Evolutionary conservation across 2,329 filamentous ascomycete genomes (phyloP).

Genomic region (Pseudogymnoascus sp.): DNA sequence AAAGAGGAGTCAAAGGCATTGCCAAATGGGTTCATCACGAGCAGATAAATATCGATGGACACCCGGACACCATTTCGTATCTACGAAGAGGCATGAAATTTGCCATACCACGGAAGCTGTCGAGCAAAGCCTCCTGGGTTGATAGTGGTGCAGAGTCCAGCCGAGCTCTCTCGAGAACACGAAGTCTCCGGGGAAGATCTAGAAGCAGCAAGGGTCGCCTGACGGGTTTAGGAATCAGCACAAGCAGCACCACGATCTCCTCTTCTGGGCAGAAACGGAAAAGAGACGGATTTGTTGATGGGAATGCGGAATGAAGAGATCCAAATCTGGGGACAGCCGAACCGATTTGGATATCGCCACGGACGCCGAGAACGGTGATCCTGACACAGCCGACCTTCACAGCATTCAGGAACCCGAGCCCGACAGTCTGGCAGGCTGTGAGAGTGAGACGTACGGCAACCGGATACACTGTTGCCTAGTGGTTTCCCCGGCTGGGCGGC

Average conservation of each 20-base stretch:
- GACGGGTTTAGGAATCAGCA: conserved; percentile 1
- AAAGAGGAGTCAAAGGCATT: conserved; percentile 22
- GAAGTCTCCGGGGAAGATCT: conserved; percentile 7
- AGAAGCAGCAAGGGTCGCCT: conserved; percentile 1
- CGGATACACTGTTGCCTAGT: conserved; percentile 27
- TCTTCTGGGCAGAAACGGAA: conserved; percentile 15
- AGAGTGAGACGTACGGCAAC: conserved; percentile 25
- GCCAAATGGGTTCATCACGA: conserved; percentile 24
- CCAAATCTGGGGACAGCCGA: conserved; percentile 16
- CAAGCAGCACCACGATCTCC: conserved; percentile 9
- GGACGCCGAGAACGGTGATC: not conserved
- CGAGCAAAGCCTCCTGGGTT: conserved; percentile 20
- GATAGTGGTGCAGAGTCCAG: conserved; percentile 18
- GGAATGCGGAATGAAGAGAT: conserved; percentile 18
- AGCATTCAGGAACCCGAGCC: conserved; percentile 22
- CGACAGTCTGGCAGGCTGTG: conserved; percentile 19
- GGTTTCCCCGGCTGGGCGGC: conserved; percentile 26
- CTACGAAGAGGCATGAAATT: conserved; percentile 24
- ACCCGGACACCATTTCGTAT: conserved; percentile 22
- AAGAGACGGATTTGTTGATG: conserved; percentile 18
- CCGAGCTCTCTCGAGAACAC: conserved; percentile 16
- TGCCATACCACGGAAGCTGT: conserved; percentile 17
- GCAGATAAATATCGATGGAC: conserved; percentile 21
- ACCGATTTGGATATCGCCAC: not conserved
- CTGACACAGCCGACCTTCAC: not conserved